phyloP scores from a whole-genome alignment of 106 monocot species.

The Platanthera zijinensis region DNA sequence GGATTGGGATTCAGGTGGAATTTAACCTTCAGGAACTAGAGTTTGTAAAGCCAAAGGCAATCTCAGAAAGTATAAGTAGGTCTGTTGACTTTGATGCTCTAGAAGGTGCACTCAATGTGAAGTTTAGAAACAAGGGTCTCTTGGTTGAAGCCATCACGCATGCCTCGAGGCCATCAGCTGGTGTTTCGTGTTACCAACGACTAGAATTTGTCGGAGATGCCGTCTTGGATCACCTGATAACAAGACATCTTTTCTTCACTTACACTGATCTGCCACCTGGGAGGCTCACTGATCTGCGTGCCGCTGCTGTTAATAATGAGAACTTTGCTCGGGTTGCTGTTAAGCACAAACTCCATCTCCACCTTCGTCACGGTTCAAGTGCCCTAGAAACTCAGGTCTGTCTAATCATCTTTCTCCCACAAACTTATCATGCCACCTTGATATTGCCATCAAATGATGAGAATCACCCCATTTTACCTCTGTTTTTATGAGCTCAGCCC shows the following conservation, averaged over 20 bases:
- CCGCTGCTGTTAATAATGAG: slow-evolving; percentile 98
- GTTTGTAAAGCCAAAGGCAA: slow-evolving; percentile 32
- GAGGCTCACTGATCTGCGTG: slow-evolving; percentile 81
- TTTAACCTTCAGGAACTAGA: slow-evolving; percentile 53
- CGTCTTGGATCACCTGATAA: slow-evolving; percentile 94
- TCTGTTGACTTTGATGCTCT: slow-evolving; percentile 75
- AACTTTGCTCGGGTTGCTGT: slow-evolving; percentile 97
- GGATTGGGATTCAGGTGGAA: slow-evolving; percentile 87
- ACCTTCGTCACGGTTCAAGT: slow-evolving; percentile 93
- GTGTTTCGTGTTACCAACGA: slow-evolving; percentile 90
- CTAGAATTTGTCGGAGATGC: slow-evolving; percentile 98
- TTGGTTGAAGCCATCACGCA: slow-evolving; percentile 93
- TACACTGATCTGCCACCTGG: slow-evolving; percentile 91
- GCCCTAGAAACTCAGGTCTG: slow-evolving; percentile 86
- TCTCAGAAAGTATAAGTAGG: slow-evolving; percentile 74
- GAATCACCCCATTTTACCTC: background rate
- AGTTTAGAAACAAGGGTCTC: slow-evolving; percentile 55
- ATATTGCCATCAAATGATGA: background rate
- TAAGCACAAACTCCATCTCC: slow-evolving; percentile 77
- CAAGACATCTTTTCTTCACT: slow-evolving; percentile 75
- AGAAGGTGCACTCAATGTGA: slow-evolving; percentile 53
- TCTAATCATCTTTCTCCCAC: background rate
- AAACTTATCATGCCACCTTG: background rate
- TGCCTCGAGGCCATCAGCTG: slow-evolving; percentile 97
- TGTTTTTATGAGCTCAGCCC: background rate